phyloP scores from a whole-genome alignment of 768 basidiomycete genomes.

The Phanerochaete sordida region DNA sequence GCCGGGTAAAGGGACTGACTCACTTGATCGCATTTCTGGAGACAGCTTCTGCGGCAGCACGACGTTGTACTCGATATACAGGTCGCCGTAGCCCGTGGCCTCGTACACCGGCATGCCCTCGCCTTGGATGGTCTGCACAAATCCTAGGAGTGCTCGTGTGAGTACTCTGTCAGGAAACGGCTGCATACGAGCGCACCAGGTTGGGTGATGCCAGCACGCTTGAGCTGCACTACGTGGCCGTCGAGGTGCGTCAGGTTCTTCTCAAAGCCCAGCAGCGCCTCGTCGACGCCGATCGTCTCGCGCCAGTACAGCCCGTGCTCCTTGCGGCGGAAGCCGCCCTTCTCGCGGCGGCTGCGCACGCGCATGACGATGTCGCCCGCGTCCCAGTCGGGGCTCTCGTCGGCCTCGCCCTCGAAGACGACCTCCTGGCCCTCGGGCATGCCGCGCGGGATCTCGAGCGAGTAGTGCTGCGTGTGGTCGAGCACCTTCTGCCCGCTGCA shows the following conservation, averaged over 20 bases:
- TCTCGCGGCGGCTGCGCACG: constrained; percentile 66
- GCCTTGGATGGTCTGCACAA: constrained; percentile 78
- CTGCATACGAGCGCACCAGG: constrained; percentile 50
- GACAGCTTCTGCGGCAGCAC: constrained; percentile 78
- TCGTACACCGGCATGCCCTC: constrained; percentile 88
- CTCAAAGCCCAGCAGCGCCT: constrained; percentile 97
- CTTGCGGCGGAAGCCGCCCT: constrained; percentile 84
- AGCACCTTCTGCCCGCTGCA: constrained; percentile 81
- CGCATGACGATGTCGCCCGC: constrained; percentile 89
- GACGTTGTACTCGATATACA: constrained; percentile 93
- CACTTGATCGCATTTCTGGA: constrained; percentile 68
- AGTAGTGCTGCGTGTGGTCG: constrained; percentile 77
- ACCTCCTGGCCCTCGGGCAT: constrained; percentile 93
- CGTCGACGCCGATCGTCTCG: constrained; percentile 87
- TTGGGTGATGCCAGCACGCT: constrained; percentile 82
- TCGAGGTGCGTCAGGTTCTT: constrained; percentile 90
- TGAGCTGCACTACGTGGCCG: constrained; percentile 70
- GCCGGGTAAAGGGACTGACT: constrained; percentile 46
- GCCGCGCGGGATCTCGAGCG: constrained; percentile 81
- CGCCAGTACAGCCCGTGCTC: constrained; percentile 90
- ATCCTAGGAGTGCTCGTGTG: constrained; percentile 49
- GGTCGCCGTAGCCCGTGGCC: constrained; percentile 59
- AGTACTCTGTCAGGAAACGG: not conserved
- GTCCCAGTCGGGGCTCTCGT: constrained; percentile 95
- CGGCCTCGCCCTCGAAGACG: constrained; percentile 93